These are phyloP conservation scores for Sarcodon aspratus DNA, from an alignment of 768 basidiomycete species.

Conservation along the genomic window DNA sequence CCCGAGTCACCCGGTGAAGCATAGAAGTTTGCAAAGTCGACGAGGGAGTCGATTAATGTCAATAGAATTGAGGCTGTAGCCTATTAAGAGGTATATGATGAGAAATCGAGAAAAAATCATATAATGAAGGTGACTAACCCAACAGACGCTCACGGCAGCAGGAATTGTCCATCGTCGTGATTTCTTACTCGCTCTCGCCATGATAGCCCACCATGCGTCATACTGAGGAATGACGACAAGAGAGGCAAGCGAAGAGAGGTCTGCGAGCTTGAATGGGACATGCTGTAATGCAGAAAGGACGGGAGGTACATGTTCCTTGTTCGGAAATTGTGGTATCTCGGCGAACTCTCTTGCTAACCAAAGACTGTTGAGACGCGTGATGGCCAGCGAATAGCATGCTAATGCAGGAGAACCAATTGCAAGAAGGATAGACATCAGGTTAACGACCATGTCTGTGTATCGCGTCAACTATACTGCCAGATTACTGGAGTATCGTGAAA, in stretches of 20 bases:
- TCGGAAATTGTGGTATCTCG: not conserved
- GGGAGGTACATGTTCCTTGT: not conserved
- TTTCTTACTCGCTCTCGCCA: not conserved
- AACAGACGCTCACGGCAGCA: not conserved
- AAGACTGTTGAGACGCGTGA: not conserved
- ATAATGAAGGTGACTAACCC: not conserved
- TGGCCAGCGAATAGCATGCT: not conserved
- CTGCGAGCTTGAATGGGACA: not conserved
- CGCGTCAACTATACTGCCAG: not conserved
- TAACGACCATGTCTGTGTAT: not conserved
- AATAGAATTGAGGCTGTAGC: not conserved
- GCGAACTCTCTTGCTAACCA: not conserved
- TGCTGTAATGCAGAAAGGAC: not conserved
- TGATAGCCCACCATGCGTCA: not conserved
- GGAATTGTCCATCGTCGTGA: not conserved
- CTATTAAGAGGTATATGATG: no score
- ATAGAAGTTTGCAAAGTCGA: not conserved
- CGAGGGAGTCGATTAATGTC: not conserved
- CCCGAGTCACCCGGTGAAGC: not conserved
- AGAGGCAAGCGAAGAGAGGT: not conserved
- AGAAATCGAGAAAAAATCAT: no score
- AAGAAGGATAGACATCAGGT: not conserved
- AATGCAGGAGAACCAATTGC: not conserved
- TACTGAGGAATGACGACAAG: not conserved
- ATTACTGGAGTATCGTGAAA: not conserved